Conservation (phyloP, 441 rosid genomes). For the Croton laevigatus region DNA sequence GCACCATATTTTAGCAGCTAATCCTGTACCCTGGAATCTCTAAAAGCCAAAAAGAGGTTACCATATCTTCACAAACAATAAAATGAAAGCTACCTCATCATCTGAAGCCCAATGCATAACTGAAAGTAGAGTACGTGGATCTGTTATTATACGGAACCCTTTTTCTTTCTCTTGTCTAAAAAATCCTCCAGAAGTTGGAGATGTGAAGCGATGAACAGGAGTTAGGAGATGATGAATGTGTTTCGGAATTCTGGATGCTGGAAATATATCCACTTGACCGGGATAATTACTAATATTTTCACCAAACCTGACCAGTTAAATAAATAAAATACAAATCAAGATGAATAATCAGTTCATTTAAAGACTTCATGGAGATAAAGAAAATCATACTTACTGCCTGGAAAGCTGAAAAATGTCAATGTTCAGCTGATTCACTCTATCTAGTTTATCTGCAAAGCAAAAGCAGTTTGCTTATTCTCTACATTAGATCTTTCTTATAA, state of each 20-base stretch:
- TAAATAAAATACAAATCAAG: conserved; percentile 18
- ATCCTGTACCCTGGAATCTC: neutral
- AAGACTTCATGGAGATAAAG: neutral
- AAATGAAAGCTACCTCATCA: conserved; percentile 59
- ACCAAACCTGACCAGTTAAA: conserved; percentile 52
- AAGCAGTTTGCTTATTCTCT: conserved; percentile 21
- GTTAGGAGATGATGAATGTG: conserved; percentile 58
- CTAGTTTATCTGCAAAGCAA: conserved; percentile 65
- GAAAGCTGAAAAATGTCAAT: conserved; percentile 57
- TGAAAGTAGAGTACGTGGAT: conserved; percentile 52
- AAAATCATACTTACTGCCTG: conserved; percentile 56
- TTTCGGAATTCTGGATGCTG: conserved; percentile 69
- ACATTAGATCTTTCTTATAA: neutral
- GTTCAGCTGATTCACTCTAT: conserved; percentile 71
- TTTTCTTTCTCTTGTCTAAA: conserved; percentile 45
- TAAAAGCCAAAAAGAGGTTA: conserved; percentile 12
- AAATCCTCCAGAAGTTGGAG: conserved; percentile 36
- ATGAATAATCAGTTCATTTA: conserved; percentile 9
- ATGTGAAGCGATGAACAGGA: conserved; percentile 49
- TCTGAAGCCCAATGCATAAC: conserved; percentile 73
- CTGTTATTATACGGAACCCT: conserved; percentile 71
- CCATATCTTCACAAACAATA: conserved; percentile 9
- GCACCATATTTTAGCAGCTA: conserved; percentile 12
- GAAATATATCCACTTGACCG: conserved; percentile 84
- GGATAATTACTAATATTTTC: conserved; percentile 73